These are phyloP conservation scores for Kwoniella botswanensis DNA, from an alignment of 768 basidiomycete species.

Conservation along the genomic window DNA sequence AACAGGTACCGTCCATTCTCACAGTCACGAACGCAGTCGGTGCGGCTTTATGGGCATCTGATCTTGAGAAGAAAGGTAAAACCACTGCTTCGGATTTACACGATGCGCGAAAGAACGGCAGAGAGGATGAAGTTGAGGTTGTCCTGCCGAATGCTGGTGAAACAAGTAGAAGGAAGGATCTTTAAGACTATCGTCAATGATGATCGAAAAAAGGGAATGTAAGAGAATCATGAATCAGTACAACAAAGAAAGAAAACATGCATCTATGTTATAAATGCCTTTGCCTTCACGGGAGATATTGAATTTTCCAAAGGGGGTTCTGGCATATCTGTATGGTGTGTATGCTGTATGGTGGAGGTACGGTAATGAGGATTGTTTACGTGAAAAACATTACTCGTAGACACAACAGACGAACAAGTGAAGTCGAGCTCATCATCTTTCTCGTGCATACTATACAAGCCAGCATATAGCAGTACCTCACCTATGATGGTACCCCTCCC, in stretches of 20 bases:
- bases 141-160: slow-evolving; percentile 4
- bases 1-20: background rate
- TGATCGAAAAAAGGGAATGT: too few species aligned
- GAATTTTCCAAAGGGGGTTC: too few species aligned
- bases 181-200: background rate
- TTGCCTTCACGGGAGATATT: background rate
- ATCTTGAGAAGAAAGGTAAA: slow-evolving; percentile 63
- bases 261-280: background rate
- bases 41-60: slow-evolving; percentile 73
- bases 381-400: too few species aligned
- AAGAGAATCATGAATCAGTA: background rate
- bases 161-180: slow-evolving; percentile 14
- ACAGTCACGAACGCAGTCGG: slow-evolving; percentile 69
- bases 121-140: slow-evolving; percentile 15
- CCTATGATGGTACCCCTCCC: background rate
- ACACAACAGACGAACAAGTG: slow-evolving; percentile 2
- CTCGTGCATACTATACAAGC: background rate
- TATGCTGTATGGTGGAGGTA: background rate
- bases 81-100: slow-evolving; percentile 6
- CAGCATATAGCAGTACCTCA: background rate
- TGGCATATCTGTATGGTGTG: background rate
- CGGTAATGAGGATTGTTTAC: background rate
- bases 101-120: slow-evolving; percentile 2
- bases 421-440: background rate
- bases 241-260: background rate